Conservation (phyloP, 2,329 filamentous ascomycete species). For the Triangularia verruculosa region DNA sequence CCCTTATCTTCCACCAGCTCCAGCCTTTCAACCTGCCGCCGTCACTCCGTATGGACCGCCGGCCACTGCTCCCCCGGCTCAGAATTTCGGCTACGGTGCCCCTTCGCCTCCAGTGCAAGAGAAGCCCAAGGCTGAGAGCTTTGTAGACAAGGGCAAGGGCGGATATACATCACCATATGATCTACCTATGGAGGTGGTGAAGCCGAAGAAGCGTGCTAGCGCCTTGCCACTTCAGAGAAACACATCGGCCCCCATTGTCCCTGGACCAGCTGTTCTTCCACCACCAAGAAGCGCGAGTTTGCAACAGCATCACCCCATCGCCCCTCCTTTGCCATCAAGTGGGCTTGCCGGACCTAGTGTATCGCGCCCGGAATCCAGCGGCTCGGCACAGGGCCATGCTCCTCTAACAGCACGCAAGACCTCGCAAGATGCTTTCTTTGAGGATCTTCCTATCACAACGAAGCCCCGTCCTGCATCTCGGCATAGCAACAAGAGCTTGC, state of each 20-base stretch:
- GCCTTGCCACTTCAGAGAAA: conserved; percentile 40
- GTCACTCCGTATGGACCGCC: conserved; percentile 23
- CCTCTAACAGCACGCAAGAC: conserved; percentile 17
- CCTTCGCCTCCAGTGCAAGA: conserved; percentile 42
- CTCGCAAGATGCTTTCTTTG: conserved; percentile 64
- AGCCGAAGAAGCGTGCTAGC: conserved; percentile 63
- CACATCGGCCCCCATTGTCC: conserved; percentile 40
- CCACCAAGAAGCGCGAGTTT: conserved; percentile 50
- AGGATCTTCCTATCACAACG: conserved; percentile 66
- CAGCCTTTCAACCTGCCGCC: conserved; percentile 19
- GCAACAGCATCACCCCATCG: neutral
- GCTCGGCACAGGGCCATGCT: conserved; percentile 31
- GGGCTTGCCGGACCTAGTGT: conserved; percentile 28
- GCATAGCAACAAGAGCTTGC: conserved; percentile 42
- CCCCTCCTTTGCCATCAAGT: conserved; percentile 24
- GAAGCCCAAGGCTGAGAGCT: conserved; percentile 69
- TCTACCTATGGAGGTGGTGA: conserved; percentile 82
- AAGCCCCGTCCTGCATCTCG: conserved; percentile 61
- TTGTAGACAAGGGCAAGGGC: conserved; percentile 83
- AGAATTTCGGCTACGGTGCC: conserved; percentile 37
- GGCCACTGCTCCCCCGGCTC: conserved; percentile 26
- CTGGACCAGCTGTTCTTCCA: conserved; percentile 47
- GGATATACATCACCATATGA: conserved; percentile 95
- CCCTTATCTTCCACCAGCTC: conserved; percentile 24
- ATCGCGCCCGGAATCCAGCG: conserved; percentile 39